Evolutionary conservation across 371 early-diverging fungal genomes (phyloP), one percentile per base, ranked within the genome.

Genomic region (Syncephalastrum racemosum): DNA sequence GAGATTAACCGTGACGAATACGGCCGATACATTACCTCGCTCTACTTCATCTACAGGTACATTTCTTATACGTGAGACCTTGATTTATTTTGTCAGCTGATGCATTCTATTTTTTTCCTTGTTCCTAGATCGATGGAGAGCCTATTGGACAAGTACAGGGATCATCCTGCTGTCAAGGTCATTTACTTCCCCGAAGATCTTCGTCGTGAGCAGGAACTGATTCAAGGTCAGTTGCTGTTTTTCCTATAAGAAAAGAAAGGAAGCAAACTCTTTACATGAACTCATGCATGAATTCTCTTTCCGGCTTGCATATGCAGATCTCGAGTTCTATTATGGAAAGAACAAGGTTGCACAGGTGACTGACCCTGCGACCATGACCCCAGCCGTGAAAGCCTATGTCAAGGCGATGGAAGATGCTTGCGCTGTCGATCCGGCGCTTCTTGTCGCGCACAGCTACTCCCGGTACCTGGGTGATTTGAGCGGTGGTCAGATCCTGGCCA

Each of bases 391-490:
- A 54, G 51, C 60, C 14, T 82, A 82, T 51, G 70, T 78, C 10
- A 60, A 77, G 6, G 75, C 81, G 40, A 75, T 84, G 67, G 63
- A 73, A 19, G 68, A 68, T 4, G 82, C 83, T 31, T 63, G 74
- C 50, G 54, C 54, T 4, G 57, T 69, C 39, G 73, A 75, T 53
- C 83, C 84, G 23, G 81, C 77, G 24, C 65, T 83, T 6, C 54
- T 86, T 42, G 70, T 84, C 20, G 83, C 86, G 40, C 82, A 84
- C 54, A 69, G 80, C 49, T 86, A 86, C 49, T 70, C 81, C 20
- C 81, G 86, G 23, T 86, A 86, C 60, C 59, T 86, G 1, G 86
- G 86, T 50, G 86, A 86, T 56, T 67, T 86, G 48, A 80, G 81
- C 15, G 79, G 77, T 54, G 86, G 86, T 45, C 86, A 84, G 51